Base-by-base conservation (phyloP, 345 rosid genomes). In the Populus tremula region DNA sequence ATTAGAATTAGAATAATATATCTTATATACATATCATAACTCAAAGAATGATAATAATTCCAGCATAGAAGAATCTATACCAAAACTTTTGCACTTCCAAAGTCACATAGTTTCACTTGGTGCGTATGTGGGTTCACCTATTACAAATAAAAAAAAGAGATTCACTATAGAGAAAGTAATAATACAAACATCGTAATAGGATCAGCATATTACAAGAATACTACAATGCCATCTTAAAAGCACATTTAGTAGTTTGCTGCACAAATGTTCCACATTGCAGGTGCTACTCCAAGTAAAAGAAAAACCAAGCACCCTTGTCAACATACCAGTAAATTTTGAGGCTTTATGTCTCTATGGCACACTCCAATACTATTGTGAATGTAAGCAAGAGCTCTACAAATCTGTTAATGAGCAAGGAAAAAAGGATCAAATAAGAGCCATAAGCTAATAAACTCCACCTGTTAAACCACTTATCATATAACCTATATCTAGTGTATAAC, bases 81-180 rank as follows among this genome's bases (percentile, higher is more conserved):
- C 99, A 94, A 87, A 67, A 96, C 92, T 91, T 96, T 94, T 1
- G 99, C 99, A 78, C 99, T 96, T 77, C 99, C 99, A 84, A 96
- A 96, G 80, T 96, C 99, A 1, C 98, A 93, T 5, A 94, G 81
- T 79, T 96, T 96, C 82, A 96, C 86, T 89, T 94, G 99, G 85
- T 94, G 99, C 16, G 97, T 93, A 76, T 96, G 99, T 38, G 99
- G 99, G 71, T 96, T 96, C 39, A 96, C 97, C 97, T 96, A 84
- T 75, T 67, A 78, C 69, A 79, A 68, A 25, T 27, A 74, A 63
- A 54, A 27, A n/a, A 38, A 36, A 23, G 36, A 73, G 16, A 20
- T 59, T 20, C 47, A 77, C 6, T 50, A 72, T 14, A 72, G 38
- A 76, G 59, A 31, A 25, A 67, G 25, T 27, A 13, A 29, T 9